Conservation (phyloP, 2,329 filamentous ascomycete genomes). For the Chaetomiaceae sp. region DNA sequence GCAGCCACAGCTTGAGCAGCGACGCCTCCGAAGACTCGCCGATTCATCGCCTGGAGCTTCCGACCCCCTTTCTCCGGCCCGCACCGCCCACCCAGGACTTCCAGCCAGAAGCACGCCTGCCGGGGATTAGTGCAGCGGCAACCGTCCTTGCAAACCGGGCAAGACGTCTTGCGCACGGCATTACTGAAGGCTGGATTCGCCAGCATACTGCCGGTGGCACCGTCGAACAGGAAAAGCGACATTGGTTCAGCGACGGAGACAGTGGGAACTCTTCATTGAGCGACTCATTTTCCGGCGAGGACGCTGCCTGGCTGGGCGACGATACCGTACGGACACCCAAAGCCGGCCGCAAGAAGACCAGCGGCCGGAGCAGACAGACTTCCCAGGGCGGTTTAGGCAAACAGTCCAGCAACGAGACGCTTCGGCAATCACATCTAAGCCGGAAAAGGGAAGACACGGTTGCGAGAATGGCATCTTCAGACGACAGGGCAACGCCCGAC, state of each 20-base stretch:
- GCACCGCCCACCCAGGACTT: constrained; percentile 41
- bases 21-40: constrained; percentile 57
- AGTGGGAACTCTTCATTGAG: constrained; percentile 74
- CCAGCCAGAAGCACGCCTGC: constrained; percentile 36
- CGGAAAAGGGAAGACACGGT: constrained; percentile 16
- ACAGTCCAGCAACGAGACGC: constrained; percentile 54
- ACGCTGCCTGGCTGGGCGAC: constrained; percentile 46
- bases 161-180: constrained; percentile 54
- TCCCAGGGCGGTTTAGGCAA: constrained; percentile 41
- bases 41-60: constrained; percentile 57
- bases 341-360: constrained; percentile 34
- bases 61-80: constrained; percentile 59
- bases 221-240: constrained; percentile 60
- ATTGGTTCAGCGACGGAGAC: constrained; percentile 80
- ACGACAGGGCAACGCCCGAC: constrained; percentile 21
- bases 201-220: constrained; percentile 71
- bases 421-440: constrained; percentile 39
- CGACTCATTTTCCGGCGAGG: constrained; percentile 54
- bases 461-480: constrained; percentile 28
- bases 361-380: constrained; percentile 23
- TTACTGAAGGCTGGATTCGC: constrained; percentile 83
- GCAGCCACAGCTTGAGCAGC: constrained; percentile 55
- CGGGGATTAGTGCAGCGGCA: constrained; percentile 51
- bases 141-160: constrained; percentile 61
- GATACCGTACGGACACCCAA: constrained; percentile 46